These are phyloP conservation scores for Trypanosomatidae sp. DNA, from an alignment of 208 protist species.

Conservation along the genomic window DNA sequence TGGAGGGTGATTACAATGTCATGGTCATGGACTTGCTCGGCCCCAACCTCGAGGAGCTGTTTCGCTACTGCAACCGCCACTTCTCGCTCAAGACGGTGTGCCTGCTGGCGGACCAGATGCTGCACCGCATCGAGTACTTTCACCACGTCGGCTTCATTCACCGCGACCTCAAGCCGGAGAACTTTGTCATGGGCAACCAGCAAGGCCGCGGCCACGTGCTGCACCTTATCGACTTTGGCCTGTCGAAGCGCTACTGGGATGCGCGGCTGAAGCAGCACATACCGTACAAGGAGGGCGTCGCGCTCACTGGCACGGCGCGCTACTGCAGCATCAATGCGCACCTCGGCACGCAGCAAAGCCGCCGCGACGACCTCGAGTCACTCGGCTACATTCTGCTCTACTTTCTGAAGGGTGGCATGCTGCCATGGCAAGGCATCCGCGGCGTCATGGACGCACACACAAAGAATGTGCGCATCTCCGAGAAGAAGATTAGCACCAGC, in stretches of 20 bases:
- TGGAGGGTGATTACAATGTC: slow-evolving; percentile 77
- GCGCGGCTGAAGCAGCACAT: slow-evolving; percentile 96
- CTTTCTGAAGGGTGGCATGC: slow-evolving; percentile 93
- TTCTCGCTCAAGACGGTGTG: slow-evolving; percentile 81
- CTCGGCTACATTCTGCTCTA: slow-evolving; percentile 98
- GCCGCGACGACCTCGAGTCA: slow-evolving; percentile 96
- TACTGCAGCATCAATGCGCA: slow-evolving; percentile 99
- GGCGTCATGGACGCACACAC: slow-evolving; percentile 18
- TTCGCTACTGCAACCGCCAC: slow-evolving; percentile 50
- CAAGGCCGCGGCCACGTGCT: slow-evolving; percentile 75
- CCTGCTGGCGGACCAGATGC: slow-evolving; percentile 81
- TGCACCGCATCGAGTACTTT: slow-evolving; percentile 66
- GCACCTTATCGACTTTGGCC: slow-evolving; percentile 96
- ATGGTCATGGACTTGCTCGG: slow-evolving; percentile 88
- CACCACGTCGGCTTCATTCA: slow-evolving; percentile 78
- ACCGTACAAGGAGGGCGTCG: slow-evolving; percentile 97
- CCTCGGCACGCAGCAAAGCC: slow-evolving; percentile 91
- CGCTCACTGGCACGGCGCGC: slow-evolving; percentile 96
- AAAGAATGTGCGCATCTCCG: slow-evolving; percentile 93
- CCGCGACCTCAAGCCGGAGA: slow-evolving; percentile 87
- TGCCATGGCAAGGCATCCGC: slow-evolving; percentile 96
- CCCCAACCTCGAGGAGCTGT: slow-evolving; percentile 70
- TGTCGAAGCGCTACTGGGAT: slow-evolving; percentile 97
- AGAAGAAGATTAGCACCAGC: slow-evolving; percentile 92
- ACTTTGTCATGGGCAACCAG: slow-evolving; percentile 78